Conservation (phyloP, 2,329 filamentous ascomycete genomes). For the Phyllosticta paracitricarpa region DNA sequence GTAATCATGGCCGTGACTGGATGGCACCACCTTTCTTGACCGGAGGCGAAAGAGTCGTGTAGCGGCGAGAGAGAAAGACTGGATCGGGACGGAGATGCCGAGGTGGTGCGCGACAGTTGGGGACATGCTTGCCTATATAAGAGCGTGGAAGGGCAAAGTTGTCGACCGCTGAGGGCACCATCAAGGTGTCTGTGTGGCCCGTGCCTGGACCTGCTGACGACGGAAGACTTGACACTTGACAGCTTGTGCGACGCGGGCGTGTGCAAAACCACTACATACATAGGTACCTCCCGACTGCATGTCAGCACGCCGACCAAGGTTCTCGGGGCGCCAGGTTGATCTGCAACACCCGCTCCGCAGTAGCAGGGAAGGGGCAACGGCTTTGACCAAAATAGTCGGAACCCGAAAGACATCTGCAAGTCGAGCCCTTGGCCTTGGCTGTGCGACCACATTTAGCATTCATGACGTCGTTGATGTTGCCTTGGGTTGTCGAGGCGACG, state of each 20-base stretch:
- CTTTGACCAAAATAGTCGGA: background rate
- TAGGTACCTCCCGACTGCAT: background rate
- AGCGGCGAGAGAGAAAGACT: background rate
- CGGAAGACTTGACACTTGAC: background rate
- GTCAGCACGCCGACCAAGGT: background rate
- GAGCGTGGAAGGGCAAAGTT: background rate
- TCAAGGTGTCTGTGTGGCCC: background rate
- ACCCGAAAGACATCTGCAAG: background rate
- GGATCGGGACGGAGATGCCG: background rate
- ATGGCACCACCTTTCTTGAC: background rate
- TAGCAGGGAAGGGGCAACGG: background rate
- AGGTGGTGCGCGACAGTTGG: background rate
- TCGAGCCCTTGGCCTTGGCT: background rate
- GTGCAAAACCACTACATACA: background rate
- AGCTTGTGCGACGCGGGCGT: background rate
- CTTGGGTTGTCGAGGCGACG: too few species aligned
- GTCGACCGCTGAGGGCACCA: background rate
- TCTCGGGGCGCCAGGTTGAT: too few species aligned
- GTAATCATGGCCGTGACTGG: background rate
- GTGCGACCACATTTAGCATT: background rate
- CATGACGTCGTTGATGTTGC: background rate
- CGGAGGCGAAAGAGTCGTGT: background rate
- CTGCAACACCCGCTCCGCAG: background rate
- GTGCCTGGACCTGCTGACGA: background rate
- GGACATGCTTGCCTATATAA: background rate